These are phyloP conservation scores for Malus orientalis DNA, from an alignment of 306 rosid genomes.

Conservation along the genomic window DNA sequence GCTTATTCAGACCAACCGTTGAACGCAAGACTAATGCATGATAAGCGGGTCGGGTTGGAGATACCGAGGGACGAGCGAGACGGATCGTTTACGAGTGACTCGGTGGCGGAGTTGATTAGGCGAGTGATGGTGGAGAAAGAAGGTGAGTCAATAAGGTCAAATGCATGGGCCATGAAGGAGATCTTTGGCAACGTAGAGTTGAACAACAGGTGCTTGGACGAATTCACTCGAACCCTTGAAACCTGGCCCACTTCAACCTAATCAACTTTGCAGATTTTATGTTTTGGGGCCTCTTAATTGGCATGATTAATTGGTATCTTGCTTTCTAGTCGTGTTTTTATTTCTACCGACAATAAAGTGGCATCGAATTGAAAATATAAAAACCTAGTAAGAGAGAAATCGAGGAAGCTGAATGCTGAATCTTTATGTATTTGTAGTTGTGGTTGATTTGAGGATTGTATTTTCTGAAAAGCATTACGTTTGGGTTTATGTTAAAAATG, in stretches of 20 bases:
- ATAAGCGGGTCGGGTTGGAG: constrained; percentile 1
- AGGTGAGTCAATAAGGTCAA: background rate
- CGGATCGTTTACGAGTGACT: constrained; percentile 13
- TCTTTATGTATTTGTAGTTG: no score
- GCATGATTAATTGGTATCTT: no score
- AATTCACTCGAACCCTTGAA: background rate
- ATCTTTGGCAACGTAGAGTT: background rate
- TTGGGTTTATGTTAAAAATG: no score
- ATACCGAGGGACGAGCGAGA: constrained; percentile 4
- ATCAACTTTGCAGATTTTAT: background rate
- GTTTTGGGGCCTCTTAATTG: no score
- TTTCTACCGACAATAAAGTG: no score
- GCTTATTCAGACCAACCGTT: constrained; percentile 12
- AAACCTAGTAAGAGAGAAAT: no score
- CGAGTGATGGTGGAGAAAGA: constrained; percentile 15
- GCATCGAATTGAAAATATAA: no score
- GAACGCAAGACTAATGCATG: background rate
- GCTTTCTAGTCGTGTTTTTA: no score
- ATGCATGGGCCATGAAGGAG: constrained; percentile 1
- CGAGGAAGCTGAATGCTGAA: no score
- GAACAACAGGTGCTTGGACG: background rate
- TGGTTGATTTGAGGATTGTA: no score
- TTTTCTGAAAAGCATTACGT: no score
- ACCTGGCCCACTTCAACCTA: background rate
- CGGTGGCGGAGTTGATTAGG: background rate